A percentile compares a stretch with the other conserved stretches of the same genome.
These are phyloP conservation scores for Cyberlindnera saturnus DNA, from an alignment of 805 yeast genomes.

Conservation along the genomic window DNA sequence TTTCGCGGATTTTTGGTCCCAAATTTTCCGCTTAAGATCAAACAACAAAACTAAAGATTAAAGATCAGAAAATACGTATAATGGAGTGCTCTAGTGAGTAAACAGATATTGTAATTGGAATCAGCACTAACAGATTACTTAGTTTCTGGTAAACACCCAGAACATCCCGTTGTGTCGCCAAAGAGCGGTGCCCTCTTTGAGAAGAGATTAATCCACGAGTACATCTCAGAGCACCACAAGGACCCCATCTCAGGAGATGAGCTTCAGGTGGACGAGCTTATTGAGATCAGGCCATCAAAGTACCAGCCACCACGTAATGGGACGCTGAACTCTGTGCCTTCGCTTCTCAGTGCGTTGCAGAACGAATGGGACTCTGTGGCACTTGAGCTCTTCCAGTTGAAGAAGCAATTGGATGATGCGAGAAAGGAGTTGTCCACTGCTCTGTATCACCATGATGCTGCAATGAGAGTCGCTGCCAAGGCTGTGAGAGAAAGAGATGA, in stretches of 20 bases:
- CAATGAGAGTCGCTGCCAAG: slow-evolving; percentile 75
- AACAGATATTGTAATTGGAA: neutral
- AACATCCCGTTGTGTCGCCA: slow-evolving; percentile 72
- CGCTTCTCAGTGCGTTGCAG: slow-evolving; percentile 68
- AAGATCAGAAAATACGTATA: neutral
- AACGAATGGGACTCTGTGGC: slow-evolving; percentile 88
- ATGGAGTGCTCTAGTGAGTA: slow-evolving; percentile 28
- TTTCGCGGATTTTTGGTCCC: too few relatives aligned
- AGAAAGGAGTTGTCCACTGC: slow-evolving; percentile 73
- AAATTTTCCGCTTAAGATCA: too few relatives aligned
- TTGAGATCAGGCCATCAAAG: slow-evolving; percentile 32
- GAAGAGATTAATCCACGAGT: slow-evolving; percentile 48
- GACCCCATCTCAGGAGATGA: slow-evolving; percentile 76
- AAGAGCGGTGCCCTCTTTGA: slow-evolving; percentile 71
- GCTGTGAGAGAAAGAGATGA: slow-evolving; percentile 74
- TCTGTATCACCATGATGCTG: slow-evolving; percentile 84
- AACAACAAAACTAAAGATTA: too few relatives aligned
- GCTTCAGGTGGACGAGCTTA: slow-evolving; percentile 50
- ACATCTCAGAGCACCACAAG: slow-evolving; percentile 54
- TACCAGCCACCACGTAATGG: slow-evolving; percentile 38
- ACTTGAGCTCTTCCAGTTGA: slow-evolving; percentile 68
- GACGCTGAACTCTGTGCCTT: slow-evolving; percentile 65
- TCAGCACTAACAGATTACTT: slow-evolving; percentile 11
- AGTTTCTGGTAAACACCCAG: slow-evolving; percentile 67
- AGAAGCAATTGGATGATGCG: slow-evolving; percentile 62